A percentile compares a stretch with the other conserved stretches of the same genome.
phyloP scores from a whole-genome alignment of 2,329 filamentous ascomycete genomes.

The Microcyclospora pomicola region DNA sequence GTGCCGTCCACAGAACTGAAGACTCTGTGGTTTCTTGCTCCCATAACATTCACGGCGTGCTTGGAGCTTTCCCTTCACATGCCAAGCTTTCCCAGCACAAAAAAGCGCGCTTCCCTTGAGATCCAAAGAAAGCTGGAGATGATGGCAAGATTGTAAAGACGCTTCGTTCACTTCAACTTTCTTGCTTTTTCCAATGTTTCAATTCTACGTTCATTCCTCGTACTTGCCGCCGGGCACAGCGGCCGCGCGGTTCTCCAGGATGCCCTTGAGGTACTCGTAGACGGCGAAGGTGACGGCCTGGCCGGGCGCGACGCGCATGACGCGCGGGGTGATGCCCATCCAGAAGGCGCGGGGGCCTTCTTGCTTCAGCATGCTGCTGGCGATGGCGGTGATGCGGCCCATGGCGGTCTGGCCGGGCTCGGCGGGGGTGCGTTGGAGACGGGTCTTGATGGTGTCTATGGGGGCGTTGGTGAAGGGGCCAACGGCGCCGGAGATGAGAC shows the following conservation, averaged over 20 bases:
- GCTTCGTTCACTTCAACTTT: too few relatives aligned
- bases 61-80: too few relatives aligned
- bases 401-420: constrained; percentile 65
- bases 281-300: constrained; percentile 64
- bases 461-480: constrained; percentile 92
- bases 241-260: constrained; percentile 35
- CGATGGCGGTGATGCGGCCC: constrained; percentile 63
- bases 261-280: constrained; percentile 38
- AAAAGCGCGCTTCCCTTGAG: too few relatives aligned
- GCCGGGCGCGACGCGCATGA: constrained; percentile 94
- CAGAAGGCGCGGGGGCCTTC: constrained; percentile 93
- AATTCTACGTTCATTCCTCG: constrained; percentile 29
- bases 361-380: constrained; percentile 52
- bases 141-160: too few relatives aligned
- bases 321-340: constrained; percentile 94
- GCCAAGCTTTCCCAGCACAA: too few relatives aligned
- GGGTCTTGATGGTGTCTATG: constrained; percentile 97
- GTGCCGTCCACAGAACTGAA: too few relatives aligned
- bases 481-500: constrained; percentile 83
- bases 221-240: constrained; percentile 34
- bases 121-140: too few relatives aligned
- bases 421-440: constrained; percentile 79
- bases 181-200: too few relatives aligned
- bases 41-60: too few relatives aligned
- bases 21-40: too few relatives aligned